phyloP scores from a whole-genome alignment of 2,329 filamentous ascomycete species.

The Hypomyces perniciosus region DNA sequence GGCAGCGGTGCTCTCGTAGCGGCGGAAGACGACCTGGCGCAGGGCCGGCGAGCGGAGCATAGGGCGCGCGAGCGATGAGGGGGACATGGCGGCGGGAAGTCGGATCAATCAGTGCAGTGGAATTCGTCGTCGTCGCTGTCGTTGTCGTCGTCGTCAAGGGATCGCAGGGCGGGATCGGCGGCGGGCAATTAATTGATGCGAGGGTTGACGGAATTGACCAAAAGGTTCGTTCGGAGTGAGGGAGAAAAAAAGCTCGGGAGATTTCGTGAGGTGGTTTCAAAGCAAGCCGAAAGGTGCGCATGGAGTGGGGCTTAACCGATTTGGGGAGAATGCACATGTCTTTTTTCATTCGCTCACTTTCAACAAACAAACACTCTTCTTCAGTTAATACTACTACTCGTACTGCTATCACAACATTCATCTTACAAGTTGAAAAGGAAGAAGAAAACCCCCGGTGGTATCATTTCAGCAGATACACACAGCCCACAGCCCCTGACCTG shows the following conservation, averaged over 20 bases:
- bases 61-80: slow-evolving; percentile 36
- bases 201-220: slow-evolving; percentile 12
- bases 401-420: neutral
- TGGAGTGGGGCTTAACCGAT: slow-evolving; percentile 23
- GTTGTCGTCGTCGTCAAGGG: neutral
- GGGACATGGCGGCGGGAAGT: slow-evolving; percentile 21
- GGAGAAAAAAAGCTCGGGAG: slow-evolving; percentile 45
- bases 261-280: slow-evolving; percentile 32
- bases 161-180: slow-evolving; percentile 8
- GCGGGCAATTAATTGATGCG: slow-evolving; percentile 33
- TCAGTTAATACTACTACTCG: too few species aligned
- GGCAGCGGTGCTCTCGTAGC: slow-evolving; percentile 55
- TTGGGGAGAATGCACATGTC: slow-evolving; percentile 17
- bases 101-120: neutral
- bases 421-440: too few species aligned
- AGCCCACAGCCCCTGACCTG: too few species aligned
- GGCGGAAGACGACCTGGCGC: slow-evolving; percentile 41
- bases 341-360: slow-evolving; percentile 5
- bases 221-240: slow-evolving; percentile 21
- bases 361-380: neutral
- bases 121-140: slow-evolving; percentile 2
- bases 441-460: too few species aligned
- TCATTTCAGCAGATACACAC: too few species aligned
- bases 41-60: slow-evolving; percentile 42
- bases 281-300: slow-evolving; percentile 16